Evolutionary conservation across 1,284 basidiomycete genomes (phyloP).

Genomic region (Phlebopus sp.): DNA sequence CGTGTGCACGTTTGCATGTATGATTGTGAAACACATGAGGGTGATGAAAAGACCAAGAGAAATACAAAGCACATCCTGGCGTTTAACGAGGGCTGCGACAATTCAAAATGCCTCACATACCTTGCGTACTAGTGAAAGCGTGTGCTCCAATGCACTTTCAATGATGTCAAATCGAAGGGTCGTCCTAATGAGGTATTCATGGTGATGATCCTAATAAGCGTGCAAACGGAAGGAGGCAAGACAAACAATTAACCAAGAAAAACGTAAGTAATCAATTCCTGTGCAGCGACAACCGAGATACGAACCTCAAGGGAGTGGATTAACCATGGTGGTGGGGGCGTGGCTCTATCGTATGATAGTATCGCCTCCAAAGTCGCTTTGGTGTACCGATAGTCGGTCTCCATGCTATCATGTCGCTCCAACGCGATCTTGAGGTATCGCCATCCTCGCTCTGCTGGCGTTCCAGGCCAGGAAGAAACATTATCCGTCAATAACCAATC

Average conservation of each 20-base stretch:
- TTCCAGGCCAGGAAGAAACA: slow-evolving; percentile 80
- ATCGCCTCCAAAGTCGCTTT: slow-evolving; percentile 78
- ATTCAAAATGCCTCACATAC: slow-evolving; percentile 39
- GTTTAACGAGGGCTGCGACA: slow-evolving; percentile 10
- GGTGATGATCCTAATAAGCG: slow-evolving; percentile 57
- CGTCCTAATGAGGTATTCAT: slow-evolving; percentile 75
- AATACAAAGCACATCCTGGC: slow-evolving; percentile 11
- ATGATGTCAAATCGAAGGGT: slow-evolving; percentile 77
- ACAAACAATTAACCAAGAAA: slow-evolving; percentile 1
- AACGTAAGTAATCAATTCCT: background rate
- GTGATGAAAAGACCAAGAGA: too few species aligned
- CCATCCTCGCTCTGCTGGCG: slow-evolving; percentile 81
- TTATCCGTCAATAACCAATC: slow-evolving; percentile 84
- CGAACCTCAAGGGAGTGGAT: slow-evolving; percentile 66
- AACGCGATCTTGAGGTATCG: slow-evolving; percentile 82
- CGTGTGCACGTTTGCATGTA: too few species aligned
- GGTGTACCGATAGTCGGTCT: slow-evolving; percentile 73
- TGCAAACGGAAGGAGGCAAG: slow-evolving; percentile 1
- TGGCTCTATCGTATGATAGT: slow-evolving; percentile 60
- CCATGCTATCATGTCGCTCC: slow-evolving; percentile 71
- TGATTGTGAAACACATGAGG: slow-evolving; percentile 2
- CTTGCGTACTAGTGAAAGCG: slow-evolving; percentile 66
- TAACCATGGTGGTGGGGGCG: slow-evolving; percentile 80
- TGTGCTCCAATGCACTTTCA: slow-evolving; percentile 74
- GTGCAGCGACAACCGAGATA: slow-evolving; percentile 9